These are phyloP conservation scores for Aspergillus sp. DNA, from an alignment of 2,329 filamentous ascomycete species.

Conservation along the genomic window DNA sequence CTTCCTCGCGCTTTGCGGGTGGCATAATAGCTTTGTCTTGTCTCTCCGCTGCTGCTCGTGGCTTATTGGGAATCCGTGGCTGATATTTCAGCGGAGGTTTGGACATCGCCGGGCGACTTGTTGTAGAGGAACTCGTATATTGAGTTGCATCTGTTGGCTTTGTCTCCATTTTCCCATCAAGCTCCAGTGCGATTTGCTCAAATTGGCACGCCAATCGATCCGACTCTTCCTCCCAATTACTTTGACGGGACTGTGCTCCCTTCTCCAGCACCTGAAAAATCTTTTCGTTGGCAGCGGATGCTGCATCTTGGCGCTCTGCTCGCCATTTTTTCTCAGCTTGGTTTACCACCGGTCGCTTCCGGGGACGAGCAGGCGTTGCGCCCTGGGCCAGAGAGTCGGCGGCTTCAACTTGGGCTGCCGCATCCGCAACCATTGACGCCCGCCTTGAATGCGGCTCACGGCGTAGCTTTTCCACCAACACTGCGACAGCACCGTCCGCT, in stretches of 20 bases:
- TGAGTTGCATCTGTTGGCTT: constrained; percentile 11
- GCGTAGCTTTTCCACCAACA: constrained; percentile 42
- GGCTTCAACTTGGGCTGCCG: constrained; percentile 19
- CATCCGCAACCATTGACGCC: constrained; percentile 33
- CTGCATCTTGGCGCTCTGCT: constrained; percentile 33
- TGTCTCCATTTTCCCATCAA: constrained; percentile 33
- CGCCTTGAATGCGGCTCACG: constrained; percentile 34
- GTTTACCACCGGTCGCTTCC: constrained; percentile 43
- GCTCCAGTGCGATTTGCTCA: constrained; percentile 43
- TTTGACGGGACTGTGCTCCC: constrained; percentile 36
- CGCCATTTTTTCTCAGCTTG: constrained; percentile 41
- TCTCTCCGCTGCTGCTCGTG: constrained; percentile 13
- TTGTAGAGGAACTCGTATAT: neutral
- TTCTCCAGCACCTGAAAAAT: constrained; percentile 36
- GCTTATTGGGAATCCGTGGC: constrained; percentile 35
- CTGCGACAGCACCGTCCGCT: constrained; percentile 30
- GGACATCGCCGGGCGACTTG: constrained; percentile 16
- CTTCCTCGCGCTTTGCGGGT: constrained; percentile 21
- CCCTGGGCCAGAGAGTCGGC: constrained; percentile 5
- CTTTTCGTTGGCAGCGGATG: constrained; percentile 36
- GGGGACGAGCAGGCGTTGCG: constrained; percentile 21
- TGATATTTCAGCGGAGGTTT: constrained; percentile 37
- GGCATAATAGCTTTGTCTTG: neutral
- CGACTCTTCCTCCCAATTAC: constrained; percentile 44
- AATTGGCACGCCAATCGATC: constrained; percentile 44